Conservation (phyloP, 2,329 filamentous ascomycete species). For the Dothideomycetidae sp. region DNA sequence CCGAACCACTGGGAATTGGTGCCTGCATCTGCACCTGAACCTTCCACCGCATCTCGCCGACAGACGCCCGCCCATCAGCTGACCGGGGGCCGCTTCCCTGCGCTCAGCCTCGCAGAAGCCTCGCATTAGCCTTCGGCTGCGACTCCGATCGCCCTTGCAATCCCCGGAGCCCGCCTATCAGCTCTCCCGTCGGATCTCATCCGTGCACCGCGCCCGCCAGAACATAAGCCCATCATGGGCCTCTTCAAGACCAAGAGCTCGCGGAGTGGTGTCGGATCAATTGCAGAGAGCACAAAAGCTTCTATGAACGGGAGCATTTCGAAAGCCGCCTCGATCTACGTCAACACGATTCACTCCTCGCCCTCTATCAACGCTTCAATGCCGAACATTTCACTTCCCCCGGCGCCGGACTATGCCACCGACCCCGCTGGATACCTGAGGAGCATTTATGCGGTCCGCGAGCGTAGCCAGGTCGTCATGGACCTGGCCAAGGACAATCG, state of each 20-base stretch:
- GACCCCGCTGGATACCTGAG: conserved; percentile 84
- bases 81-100: not conserved
- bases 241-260: conserved; percentile 39
- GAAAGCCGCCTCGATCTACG: conserved; percentile 13
- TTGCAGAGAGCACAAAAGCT: conserved; percentile 11
- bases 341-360: conserved; percentile 27
- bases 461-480: conserved; percentile 58
- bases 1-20: too few relatives aligned
- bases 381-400: conserved; percentile 61
- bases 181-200: conserved; percentile 1
- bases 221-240: conserved; percentile 28
- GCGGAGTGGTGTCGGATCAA: conserved; percentile 23
- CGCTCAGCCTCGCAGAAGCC: not conserved
- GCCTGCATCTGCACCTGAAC: too few relatives aligned
- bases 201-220: too few relatives aligned
- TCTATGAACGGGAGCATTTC: conserved; percentile 12
- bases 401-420: conserved; percentile 70
- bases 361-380: conserved; percentile 31
- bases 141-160: not conserved
- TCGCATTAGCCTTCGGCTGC: too few relatives aligned
- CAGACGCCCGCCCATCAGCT: not conserved
- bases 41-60: not conserved
- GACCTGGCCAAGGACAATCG: conserved; percentile 65
- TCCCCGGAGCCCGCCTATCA: not conserved
- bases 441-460: conserved; percentile 76